Evolutionary conservation across 1,284 basidiomycete species (phyloP).

Genomic region (Takashimella tepidaria): DNA sequence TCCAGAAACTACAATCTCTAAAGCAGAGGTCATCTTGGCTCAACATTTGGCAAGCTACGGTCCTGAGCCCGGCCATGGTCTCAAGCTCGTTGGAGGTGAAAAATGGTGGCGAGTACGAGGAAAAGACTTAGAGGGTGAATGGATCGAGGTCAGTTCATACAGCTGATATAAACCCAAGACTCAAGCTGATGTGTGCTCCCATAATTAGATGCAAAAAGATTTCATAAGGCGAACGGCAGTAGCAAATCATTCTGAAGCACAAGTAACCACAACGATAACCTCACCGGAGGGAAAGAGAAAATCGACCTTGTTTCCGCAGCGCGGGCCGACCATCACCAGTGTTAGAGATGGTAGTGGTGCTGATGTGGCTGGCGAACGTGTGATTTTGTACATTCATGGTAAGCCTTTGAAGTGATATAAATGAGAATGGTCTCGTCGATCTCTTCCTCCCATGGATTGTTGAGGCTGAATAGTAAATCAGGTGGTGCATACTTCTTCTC

Average conservation of each 20-base stretch:
- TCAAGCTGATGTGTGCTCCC: too few relatives aligned
- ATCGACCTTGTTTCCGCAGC: conserved; percentile 13
- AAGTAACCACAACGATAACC: background rate
- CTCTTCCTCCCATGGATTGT: background rate
- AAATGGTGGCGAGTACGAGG: conserved; percentile 94
- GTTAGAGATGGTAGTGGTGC: conserved; percentile 36
- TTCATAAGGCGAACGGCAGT: conserved; percentile 43
- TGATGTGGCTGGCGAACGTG: conserved; percentile 39
- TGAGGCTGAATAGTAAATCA: conserved; percentile 6
- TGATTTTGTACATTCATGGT: conserved; percentile 48
- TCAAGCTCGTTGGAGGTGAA: conserved; percentile 63
- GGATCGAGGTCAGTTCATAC: conserved; percentile 65
- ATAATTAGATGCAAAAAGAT: conserved; percentile 49
- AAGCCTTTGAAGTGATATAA: conserved; percentile 15
- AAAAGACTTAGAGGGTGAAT: conserved; percentile 72
- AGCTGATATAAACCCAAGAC: too few relatives aligned
- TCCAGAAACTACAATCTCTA: conserved; percentile 34
- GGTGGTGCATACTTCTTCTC: conserved; percentile 49
- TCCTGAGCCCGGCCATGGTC: conserved; percentile 26
- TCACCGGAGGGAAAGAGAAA: background rate
- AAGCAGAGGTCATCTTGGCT: conserved; percentile 40
- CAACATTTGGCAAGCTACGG: conserved; percentile 41
- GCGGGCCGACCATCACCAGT: conserved; percentile 21
- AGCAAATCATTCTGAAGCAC: conserved; percentile 11
- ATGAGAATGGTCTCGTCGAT: too few relatives aligned